phyloP scores from a whole-genome alignment of 768 basidiomycete genomes.

The Suillus decipiens region DNA sequence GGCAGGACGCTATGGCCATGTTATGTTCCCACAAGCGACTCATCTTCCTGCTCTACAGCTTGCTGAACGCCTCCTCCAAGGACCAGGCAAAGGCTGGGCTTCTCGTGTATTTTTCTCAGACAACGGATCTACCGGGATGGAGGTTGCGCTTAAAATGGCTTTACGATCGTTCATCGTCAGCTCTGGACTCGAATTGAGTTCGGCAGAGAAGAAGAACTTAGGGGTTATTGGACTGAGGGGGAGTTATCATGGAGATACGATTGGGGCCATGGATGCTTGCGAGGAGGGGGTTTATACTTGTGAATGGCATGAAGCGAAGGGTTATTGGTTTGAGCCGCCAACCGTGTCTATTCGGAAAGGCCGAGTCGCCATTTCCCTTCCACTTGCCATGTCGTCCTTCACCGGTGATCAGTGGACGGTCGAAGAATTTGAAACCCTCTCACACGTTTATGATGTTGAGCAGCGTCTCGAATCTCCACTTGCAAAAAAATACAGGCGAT shows the following conservation, averaged over 20 bases:
- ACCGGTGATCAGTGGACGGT: conserved; percentile 14
- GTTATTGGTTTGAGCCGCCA: conserved; percentile 93
- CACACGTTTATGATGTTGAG: conserved; percentile 70
- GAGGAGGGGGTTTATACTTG: conserved; percentile 91
- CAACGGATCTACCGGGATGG: conserved; percentile 95
- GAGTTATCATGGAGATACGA: conserved; percentile 97
- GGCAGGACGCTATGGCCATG: conserved; percentile 93
- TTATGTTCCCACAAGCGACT: conserved; percentile 90
- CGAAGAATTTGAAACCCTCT: conserved; percentile 42
- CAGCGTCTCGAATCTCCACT: conserved; percentile 60
- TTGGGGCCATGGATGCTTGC: conserved; percentile 95
- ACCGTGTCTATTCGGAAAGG: conserved; percentile 71
- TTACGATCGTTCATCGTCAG: conserved; percentile 63
- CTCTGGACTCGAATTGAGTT: conserved; percentile 35
- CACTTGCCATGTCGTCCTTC: conserved; percentile 44
- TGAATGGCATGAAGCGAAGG: conserved; percentile 94
- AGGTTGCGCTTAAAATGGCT: conserved; percentile 98
- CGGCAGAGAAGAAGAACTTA: conserved; percentile 48
- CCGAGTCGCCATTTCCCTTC: conserved; percentile 51
- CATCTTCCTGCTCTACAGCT: conserved; percentile 85
- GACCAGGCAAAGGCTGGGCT: conserved; percentile 92
- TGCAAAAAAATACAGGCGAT: conserved; percentile 59
- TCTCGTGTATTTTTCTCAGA: conserved; percentile 90
- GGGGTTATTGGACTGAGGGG: conserved; percentile 87
- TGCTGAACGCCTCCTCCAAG: conserved; percentile 75